Percentiles rank a stretch among this genome's conserved stretches.
Evolutionary conservation across 495 filamentous ascomycete species (phyloP).

Genomic region (Penicillium cosmopolitanum): DNA sequence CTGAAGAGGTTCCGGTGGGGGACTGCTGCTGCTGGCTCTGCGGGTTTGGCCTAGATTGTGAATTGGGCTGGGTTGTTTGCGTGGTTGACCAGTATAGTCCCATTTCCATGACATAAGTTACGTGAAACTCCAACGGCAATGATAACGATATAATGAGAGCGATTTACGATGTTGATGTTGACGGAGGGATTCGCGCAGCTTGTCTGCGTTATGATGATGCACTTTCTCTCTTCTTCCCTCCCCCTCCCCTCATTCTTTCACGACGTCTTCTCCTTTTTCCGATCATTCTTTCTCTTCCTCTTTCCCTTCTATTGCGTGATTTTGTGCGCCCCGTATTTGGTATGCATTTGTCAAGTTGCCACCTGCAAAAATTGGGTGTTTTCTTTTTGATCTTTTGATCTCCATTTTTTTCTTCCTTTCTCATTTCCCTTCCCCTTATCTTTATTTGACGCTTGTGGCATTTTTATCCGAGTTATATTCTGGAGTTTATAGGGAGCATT

Average conservation of each 20-base stretch:
- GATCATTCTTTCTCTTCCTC: background rate
- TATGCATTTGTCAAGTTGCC: constrained; percentile 1
- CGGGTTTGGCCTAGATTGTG: constrained; percentile 35
- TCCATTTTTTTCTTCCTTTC: background rate
- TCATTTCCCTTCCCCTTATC: background rate
- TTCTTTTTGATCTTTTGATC: background rate
- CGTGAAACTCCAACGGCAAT: background rate
- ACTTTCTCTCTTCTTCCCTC: background rate
- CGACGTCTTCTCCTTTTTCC: background rate
- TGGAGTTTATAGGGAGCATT: constrained; percentile 12
- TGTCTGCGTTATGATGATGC: background rate
- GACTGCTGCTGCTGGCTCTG: constrained; percentile 40
- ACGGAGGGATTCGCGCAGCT: background rate
- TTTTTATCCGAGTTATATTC: background rate
- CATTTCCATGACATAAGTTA: background rate
- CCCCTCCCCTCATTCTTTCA: background rate
- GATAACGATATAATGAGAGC: constrained; percentile 8
- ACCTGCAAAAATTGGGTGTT: constrained; percentile 19
- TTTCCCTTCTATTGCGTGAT: background rate
- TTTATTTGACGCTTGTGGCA: background rate
- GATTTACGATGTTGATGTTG: background rate
- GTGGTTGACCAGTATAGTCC: background rate
- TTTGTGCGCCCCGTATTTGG: constrained; percentile 1
- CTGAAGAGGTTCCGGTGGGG: constrained; percentile 51
- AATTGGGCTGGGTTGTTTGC: background rate